A percentile compares a stretch with the other conserved stretches of the same genome.
phyloP scores from a whole-genome alignment of 805 yeast genomes.

The Middelhovenomyces tepae region DNA sequence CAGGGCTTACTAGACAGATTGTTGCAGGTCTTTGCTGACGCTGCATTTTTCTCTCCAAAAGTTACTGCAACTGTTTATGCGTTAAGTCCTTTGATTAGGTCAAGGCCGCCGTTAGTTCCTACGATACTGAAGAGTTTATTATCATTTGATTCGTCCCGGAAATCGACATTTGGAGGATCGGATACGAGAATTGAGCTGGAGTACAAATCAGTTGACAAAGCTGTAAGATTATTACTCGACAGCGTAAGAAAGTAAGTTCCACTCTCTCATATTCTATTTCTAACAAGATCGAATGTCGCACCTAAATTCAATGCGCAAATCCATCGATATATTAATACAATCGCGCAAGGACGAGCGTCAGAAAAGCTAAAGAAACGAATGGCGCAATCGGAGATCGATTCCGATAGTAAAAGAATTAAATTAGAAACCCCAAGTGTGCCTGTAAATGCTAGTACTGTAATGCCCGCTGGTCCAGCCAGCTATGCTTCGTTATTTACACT shows the following conservation, averaged over 20 bases:
- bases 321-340: slow-evolving; percentile 21
- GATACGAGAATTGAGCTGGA: slow-evolving; percentile 40
- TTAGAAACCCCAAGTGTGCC: slow-evolving; percentile 15
- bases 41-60: slow-evolving; percentile 44
- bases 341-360: slow-evolving; percentile 23
- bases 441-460: slow-evolving; percentile 9
- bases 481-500: slow-evolving; percentile 63
- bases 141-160: slow-evolving; percentile 39
- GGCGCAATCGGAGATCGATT: slow-evolving; percentile 24
- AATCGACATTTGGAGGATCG: slow-evolving; percentile 11
- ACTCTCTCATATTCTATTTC: no score
- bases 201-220: slow-evolving; percentile 55
- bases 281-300: slow-evolving; percentile 16
- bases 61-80: slow-evolving; percentile 64
- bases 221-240: slow-evolving; percentile 30
- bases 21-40: slow-evolving; percentile 46
- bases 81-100: slow-evolving; percentile 51
- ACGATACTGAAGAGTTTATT: slow-evolving; percentile 53
- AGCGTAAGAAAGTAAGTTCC: no score
- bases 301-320: slow-evolving; percentile 30
- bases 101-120: slow-evolving; percentile 49
- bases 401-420: slow-evolving; percentile 18
- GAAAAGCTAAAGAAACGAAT: slow-evolving; percentile 24
- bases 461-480: slow-evolving; percentile 21
- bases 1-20: slow-evolving; percentile 58